Evolutionary conservation across 2,329 filamentous ascomycete genomes (phyloP), one percentile per base, ranked within the genome.

Genomic region (Coniella vitis): DNA sequence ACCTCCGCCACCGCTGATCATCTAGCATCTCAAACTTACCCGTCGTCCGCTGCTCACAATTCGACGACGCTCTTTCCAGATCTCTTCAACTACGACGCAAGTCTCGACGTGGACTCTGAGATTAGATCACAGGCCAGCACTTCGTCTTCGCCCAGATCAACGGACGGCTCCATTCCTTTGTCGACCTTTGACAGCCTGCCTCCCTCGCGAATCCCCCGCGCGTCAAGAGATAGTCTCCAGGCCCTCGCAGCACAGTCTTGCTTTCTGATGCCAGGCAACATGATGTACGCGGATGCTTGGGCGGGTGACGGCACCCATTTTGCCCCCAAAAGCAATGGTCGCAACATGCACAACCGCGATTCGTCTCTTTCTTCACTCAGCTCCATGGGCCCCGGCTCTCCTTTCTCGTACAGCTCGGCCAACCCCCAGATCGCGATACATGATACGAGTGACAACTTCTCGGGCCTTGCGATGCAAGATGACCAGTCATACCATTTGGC

Each of bases 301-400:
- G 61, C 65, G 4, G 48, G 44, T 47, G 54, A 58, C 19, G 54
- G 62, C 47, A 60, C 61, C 51, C 69, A 69, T 52, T 61, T 66
- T 52, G 66, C 65, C 34, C 62, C 66, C 19, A 68, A 66, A 58
- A 56, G 61, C 9, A 54, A 64, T 35, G 62, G 63, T 48, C 67
- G 69, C 14, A 61, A 70, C 34, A 58, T 69, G 21, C 79, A 83
- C 57, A 71, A 83, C 39, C 74, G 79, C 56, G 78, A 83, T 55
- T 78, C 79, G 2, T 83, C 79, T 7, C 65, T 80, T 34, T 83
- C 79, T 0, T 83, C 80, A 0, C 58, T 82, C 36, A 78, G 76
- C 10, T 83, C 79, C 0, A 71, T 75, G 32, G 77, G 75, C n/a
- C 79, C 79, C 16, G 69, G 73, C 0, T 83, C 80, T 16, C 79